Conservation (phyloP, 495 filamentous ascomycete species). For the Mytilinidion resinicola region DNA sequence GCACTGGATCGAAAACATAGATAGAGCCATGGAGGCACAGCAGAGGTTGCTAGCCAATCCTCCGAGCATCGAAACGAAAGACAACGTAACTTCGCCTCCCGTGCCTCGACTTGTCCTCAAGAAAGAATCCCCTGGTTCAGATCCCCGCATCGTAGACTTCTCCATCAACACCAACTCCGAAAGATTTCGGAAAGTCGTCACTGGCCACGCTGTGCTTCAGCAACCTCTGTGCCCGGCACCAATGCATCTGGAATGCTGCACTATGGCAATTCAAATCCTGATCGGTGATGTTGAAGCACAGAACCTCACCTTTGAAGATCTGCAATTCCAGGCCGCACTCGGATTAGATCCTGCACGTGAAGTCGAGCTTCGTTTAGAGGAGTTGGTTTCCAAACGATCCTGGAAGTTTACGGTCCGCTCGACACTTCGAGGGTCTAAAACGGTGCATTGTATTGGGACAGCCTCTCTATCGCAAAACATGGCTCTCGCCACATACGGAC, state of each 20-base stretch:
- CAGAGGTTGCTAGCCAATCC: background rate
- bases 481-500: slow-evolving; percentile 39
- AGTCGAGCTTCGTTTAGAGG: background rate
- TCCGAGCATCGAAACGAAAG: background rate
- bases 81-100: background rate
- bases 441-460: background rate
- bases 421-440: background rate
- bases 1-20: background rate
- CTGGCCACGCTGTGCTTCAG: background rate
- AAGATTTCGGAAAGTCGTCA: background rate
- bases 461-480: slow-evolving; percentile 32
- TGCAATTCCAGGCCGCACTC: background rate
- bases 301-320: background rate
- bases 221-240: slow-evolving; percentile 3
- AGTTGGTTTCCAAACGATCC: background rate
- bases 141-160: background rate
- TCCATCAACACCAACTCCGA: background rate
- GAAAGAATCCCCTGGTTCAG: background rate
- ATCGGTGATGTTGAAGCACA: background rate
- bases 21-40: background rate
- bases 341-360: background rate
- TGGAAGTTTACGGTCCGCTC: background rate
- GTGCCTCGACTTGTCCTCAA: background rate
- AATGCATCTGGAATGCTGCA: slow-evolving; percentile 5
- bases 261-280: background rate